Evolutionary conservation across 345 rosid species (phyloP), one percentile per base, ranked within the genome.

Genomic region (Combretum micranthum): DNA sequence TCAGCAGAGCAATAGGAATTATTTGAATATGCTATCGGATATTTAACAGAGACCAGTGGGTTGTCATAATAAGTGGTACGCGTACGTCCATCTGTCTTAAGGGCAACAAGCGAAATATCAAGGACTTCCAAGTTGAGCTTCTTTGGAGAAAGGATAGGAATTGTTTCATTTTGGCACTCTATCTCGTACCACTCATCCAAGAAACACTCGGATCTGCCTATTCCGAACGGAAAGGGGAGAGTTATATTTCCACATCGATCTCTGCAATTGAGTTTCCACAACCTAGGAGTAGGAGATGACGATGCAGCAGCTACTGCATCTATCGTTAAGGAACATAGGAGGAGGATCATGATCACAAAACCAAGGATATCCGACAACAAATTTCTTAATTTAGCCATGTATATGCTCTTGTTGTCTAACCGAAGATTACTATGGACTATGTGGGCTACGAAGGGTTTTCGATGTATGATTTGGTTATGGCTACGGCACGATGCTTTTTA

Each of bases 181-280:
- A 60, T 60, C 56, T 60, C 43, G 16, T 60, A 42, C 64, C 64
- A 50, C 15, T 50, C 23, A 22, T 42, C 55, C 49, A 50, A 13
- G 32, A 49, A 60, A 51, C 64, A 50, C 15, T 16, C 20, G 18
- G 44, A 32, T 32, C 39, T 4, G 25, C 50, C 59, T 5, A 46
- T 20, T 13, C 15, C 59, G 32, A 53, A 63, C 2, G 66, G 66
- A 37, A 25, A 53, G 16, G 59, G 59, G 3, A 62, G 14, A 20
- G 42, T 20, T 32, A 63, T 20, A 2, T 39, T n/a, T 4, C 54
- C 66, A 10, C 66, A 55, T 6, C 0, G 21, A 10, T 25, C 15
- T 0, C 0, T 9, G 15, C 54, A 54, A 53, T 21, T n/a, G 18
- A 20, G 16, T 53, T 8, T 53, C 20, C 47, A 17, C 5, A 44